These are phyloP conservation scores for Protomyces lactucae-debilis DNA, from an alignment of 1,139 yeast genomes.

Conservation along the genomic window DNA sequence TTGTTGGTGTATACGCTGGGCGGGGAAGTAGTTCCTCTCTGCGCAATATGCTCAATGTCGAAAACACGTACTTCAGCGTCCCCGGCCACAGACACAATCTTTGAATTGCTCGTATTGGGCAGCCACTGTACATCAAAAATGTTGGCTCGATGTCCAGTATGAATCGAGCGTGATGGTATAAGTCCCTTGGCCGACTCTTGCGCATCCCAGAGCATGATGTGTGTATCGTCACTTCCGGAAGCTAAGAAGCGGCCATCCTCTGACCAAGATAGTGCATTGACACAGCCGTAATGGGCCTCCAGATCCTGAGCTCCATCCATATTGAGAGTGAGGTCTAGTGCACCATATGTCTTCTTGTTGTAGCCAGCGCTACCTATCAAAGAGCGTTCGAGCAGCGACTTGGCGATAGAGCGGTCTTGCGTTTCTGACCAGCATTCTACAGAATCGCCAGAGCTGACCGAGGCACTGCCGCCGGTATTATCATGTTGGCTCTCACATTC, in stretches of 20 bases:
- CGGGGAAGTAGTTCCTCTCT: too few relatives aligned
- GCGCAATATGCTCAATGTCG: constrained; percentile 24
- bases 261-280: constrained; percentile 33
- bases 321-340: neutral
- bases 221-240: constrained; percentile 33
- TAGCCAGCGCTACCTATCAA: neutral
- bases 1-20: constrained; percentile 11
- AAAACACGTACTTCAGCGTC: constrained; percentile 31
- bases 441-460: too few relatives aligned
- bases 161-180: constrained; percentile 25
- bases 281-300: constrained; percentile 29
- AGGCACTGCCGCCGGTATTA: too few relatives aligned
- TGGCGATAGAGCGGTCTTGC: too few relatives aligned
- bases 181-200: neutral
- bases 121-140: constrained; percentile 32
- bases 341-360: neutral
- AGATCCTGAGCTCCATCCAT: constrained; percentile 14
- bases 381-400: too few relatives aligned
- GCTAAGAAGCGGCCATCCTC: constrained; percentile 31
- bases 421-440: too few relatives aligned
- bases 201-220: constrained; percentile 31
- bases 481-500: too few relatives aligned
- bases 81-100: constrained; percentile 31
- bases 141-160: constrained; percentile 32
- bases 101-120: constrained; percentile 30